Percentiles rank a stretch among this genome's conserved stretches.
Evolutionary conservation across 192 early-diverging fungal genomes (phyloP).

Genomic region (Cetraspora pellucida): DNA sequence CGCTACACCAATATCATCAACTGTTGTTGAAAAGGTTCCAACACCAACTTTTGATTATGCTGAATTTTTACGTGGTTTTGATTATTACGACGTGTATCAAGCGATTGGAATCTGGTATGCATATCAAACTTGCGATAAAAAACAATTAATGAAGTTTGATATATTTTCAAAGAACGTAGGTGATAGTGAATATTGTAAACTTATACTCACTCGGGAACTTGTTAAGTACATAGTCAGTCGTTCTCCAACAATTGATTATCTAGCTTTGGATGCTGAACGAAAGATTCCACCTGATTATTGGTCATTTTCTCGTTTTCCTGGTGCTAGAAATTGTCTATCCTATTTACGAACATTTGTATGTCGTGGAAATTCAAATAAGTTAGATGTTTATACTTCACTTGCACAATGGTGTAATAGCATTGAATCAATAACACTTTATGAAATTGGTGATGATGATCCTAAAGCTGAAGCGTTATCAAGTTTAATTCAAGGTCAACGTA

Average conservation of each 20-base stretch:
- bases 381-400: not conserved
- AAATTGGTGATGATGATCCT: not conserved
- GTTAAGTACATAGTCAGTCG: not conserved
- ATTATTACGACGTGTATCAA: constrained; percentile 3
- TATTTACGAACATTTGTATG: constrained; percentile 10
- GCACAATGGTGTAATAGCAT: not conserved
- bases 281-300: not conserved
- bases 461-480: not conserved
- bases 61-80: constrained; percentile 9
- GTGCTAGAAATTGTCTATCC: not conserved
- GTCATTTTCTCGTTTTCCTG: not conserved
- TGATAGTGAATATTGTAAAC: not conserved
- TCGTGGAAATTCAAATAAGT: not conserved
- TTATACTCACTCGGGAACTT: not conserved
- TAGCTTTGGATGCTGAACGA: not conserved
- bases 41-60: not conserved
- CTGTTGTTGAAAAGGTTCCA: not conserved
- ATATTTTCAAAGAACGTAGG: not conserved
- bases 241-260: not conserved
- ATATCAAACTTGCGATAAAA: constrained; percentile 1
- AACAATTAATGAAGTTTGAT: not conserved
- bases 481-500: constrained; percentile 14
- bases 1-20: not conserved
- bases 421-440: constrained; percentile 1
- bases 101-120: constrained; percentile 9